A percentile compares a stretch with the other conserved stretches of the same genome.
Conservation (phyloP, 306 rosid species). For the Gleditsia sinensis region DNA sequence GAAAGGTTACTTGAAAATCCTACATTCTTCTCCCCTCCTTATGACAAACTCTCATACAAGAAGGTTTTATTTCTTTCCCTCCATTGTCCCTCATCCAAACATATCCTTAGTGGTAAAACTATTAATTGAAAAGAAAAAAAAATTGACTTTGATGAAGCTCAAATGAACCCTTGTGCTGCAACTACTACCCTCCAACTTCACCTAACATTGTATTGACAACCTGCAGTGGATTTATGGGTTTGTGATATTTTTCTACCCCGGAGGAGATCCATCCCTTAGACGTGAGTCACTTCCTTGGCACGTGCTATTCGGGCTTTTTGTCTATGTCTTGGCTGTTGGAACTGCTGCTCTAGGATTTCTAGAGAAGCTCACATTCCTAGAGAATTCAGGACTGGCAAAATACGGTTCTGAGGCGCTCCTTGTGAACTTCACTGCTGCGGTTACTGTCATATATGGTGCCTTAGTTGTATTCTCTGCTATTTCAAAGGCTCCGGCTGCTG, state of each 20-base stretch:
- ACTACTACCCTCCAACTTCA: too few relatives aligned
- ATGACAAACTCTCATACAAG: too few relatives aligned
- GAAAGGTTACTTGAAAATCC: too few relatives aligned
- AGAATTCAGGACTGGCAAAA: constrained; percentile 60
- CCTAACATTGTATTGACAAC: constrained; percentile 17
- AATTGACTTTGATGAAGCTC: too few relatives aligned
- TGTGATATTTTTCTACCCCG: constrained; percentile 71
- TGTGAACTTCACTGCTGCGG: constrained; percentile 82
- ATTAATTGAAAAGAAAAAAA: too few relatives aligned
- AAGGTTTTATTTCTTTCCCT: too few relatives aligned
- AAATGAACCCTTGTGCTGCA: too few relatives aligned
- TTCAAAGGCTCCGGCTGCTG: constrained; percentile 47
- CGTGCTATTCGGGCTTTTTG: constrained; percentile 55
- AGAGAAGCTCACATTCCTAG: constrained; percentile 87
- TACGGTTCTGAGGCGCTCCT: constrained; percentile 86
- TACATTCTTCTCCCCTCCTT: too few relatives aligned
- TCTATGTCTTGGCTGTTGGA: constrained; percentile 64
- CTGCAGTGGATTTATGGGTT: constrained; percentile 89
- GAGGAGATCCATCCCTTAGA: constrained; percentile 52
- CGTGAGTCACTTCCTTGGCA: constrained; percentile 78
- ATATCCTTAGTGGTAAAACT: too few relatives aligned
- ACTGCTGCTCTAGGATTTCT: constrained; percentile 71
- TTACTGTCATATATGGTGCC: constrained; percentile 63
- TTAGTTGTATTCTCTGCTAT: constrained; percentile 64
- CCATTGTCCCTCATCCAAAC: too few relatives aligned